Conservation (phyloP, 345 rosid species). For the Camelina hispida region DNA sequence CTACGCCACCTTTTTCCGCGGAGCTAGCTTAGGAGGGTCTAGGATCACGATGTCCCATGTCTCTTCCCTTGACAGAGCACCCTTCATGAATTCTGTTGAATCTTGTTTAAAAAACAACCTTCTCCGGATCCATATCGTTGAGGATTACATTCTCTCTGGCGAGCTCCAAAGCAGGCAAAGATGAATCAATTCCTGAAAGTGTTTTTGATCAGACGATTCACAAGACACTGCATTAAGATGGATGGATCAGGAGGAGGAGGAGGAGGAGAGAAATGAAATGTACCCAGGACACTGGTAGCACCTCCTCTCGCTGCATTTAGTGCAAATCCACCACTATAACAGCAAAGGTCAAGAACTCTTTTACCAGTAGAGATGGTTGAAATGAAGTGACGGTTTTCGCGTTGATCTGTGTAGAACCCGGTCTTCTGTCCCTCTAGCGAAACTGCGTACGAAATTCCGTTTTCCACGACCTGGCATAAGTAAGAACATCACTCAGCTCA, state of each 20-base stretch:
- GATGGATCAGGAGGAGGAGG: neutral
- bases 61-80: conserved; percentile 72
- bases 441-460: conserved; percentile 70
- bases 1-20: conserved; percentile 65
- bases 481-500: conserved; percentile 10
- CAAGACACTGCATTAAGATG: neutral
- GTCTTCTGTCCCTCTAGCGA: conserved; percentile 87
- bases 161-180: conserved; percentile 87
- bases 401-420: conserved; percentile 92
- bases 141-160: conserved; percentile 76
- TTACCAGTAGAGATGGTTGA: conserved; percentile 69
- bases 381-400: conserved; percentile 72
- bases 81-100: conserved; percentile 78
- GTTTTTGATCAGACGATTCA: conserved; percentile 12
- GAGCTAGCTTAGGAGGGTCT: conserved; percentile 95
- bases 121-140: conserved; percentile 72
- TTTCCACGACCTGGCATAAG: conserved; percentile 66
- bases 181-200: conserved; percentile 76
- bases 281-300: conserved; percentile 67
- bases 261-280: neutral
- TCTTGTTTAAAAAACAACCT: conserved; percentile 68
- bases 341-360: conserved; percentile 87
- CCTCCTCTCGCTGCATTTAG: conserved; percentile 79
- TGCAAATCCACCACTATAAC: conserved; percentile 92
- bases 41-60: conserved; percentile 84